Evolutionary conservation across 352 stramenopile species (phyloP).

Genomic region (Pythium pyrilobum): DNA sequence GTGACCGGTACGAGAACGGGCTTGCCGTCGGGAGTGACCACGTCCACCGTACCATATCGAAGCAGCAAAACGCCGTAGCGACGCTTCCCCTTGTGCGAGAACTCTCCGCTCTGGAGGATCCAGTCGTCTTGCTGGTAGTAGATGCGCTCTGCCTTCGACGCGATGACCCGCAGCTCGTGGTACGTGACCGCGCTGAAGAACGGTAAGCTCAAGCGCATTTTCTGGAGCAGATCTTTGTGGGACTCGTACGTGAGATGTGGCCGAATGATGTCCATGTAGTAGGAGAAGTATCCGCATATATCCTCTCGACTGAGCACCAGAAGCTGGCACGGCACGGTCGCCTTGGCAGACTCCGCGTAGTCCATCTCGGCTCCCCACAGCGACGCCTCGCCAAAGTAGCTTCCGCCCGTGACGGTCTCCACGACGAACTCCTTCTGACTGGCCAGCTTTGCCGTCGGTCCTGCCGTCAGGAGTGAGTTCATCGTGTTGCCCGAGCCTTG

Average conservation of each 20-base stretch:
- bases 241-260: constrained; percentile 51
- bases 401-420: constrained; percentile 34
- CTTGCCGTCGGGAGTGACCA: constrained; percentile 9
- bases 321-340: constrained; percentile 26
- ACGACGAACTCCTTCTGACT: constrained; percentile 10
- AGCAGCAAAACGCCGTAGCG: constrained; percentile 15
- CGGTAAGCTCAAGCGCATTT: constrained; percentile 32
- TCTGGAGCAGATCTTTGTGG: constrained; percentile 43
- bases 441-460: neutral
- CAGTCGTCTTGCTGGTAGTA: constrained; percentile 35
- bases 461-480: neutral
- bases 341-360: constrained; percentile 47
- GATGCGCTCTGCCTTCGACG: constrained; percentile 31
- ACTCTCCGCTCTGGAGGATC: constrained; percentile 36
- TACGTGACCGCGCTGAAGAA: constrained; percentile 42
- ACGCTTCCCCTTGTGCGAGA: constrained; percentile 5
- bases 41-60: constrained; percentile 16
- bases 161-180: constrained; percentile 47
- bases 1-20: neutral
- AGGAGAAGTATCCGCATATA: constrained; percentile 48
- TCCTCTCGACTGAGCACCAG: constrained; percentile 50
- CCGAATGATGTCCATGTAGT: constrained; percentile 65
- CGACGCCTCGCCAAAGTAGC: constrained; percentile 62
- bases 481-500: neutral
- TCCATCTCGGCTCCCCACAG: constrained; percentile 28